Percentiles rank a stretch among this genome's conserved stretches.
These are phyloP conservation scores for Acanthamoeba sp. DNA, from an alignment of 208 protist genomes.

Conservation along the genomic window DNA sequence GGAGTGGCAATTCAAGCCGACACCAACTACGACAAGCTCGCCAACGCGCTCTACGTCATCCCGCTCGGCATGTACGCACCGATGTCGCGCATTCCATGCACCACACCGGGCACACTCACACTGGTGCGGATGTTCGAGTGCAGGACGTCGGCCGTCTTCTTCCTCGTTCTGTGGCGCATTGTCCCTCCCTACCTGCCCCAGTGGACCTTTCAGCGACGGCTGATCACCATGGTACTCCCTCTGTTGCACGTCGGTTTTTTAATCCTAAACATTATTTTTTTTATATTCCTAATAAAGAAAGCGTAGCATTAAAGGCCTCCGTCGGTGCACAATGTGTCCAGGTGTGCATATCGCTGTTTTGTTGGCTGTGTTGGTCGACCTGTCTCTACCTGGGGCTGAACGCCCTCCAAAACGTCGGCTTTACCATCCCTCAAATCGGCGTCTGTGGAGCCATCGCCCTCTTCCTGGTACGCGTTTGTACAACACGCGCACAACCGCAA, in stretches of 20 bases:
- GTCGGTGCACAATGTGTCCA: neutral
- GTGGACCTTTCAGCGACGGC: neutral
- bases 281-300: too few relatives aligned
- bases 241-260: neutral
- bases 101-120: neutral
- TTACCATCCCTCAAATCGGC: conserved; percentile 20
- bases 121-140: neutral
- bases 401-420: neutral
- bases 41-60: conserved; percentile 28
- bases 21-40: conserved; percentile 8
- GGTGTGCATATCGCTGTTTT: neutral
- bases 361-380: conserved; percentile 18
- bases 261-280: too few relatives aligned
- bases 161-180: conserved; percentile 37
- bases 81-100: neutral
- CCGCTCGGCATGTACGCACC: conserved; percentile 13
- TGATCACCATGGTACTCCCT: neutral
- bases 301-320: too few relatives aligned
- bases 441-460: neutral
- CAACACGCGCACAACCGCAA: too few relatives aligned
- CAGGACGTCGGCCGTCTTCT: conserved; percentile 37
- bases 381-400: neutral
- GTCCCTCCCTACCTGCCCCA: neutral
- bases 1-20: conserved; percentile 1
- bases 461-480: neutral